Evolutionary conservation across 352 stramenopile species (phyloP).

Genomic region (Hyaloperonospora brassicae): DNA sequence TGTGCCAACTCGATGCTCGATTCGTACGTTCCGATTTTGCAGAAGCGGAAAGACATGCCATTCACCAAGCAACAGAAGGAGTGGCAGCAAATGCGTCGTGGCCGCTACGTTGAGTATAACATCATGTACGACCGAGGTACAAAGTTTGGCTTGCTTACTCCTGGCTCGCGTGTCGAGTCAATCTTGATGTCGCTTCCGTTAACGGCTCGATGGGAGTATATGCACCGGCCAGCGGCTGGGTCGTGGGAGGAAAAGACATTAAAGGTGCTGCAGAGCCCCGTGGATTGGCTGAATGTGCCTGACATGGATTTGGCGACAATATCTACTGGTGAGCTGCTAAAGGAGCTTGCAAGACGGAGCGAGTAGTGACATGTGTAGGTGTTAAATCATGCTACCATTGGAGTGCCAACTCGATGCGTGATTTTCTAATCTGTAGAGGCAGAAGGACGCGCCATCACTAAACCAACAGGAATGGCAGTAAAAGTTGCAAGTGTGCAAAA

Average conservation of each 20-base stretch:
- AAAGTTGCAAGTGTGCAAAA: too few species aligned
- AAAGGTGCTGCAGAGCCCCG: constrained; percentile 89
- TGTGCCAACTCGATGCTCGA: constrained; percentile 82
- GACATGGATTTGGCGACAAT: constrained; percentile 62
- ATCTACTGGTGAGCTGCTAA: constrained; percentile 62
- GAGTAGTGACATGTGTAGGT: constrained; percentile 14
- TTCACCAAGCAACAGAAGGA: constrained; percentile 95
- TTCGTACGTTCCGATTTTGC: constrained; percentile 94
- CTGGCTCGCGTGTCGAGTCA: constrained; percentile 93
- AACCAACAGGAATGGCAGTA: too few species aligned
- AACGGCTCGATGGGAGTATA: constrained; percentile 96
- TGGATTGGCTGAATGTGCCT: constrained; percentile 90
- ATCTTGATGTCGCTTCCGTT: constrained; percentile 98
- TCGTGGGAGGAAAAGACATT: constrained; percentile 91
- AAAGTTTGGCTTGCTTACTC: constrained; percentile 96
- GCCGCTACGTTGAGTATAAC: constrained; percentile 99
- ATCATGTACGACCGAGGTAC: constrained; percentile 98
- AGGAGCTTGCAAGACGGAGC: constrained; percentile 71
- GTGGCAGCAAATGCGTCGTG: constrained; percentile 95
- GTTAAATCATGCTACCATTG: background rate
- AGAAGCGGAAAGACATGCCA: constrained; percentile 91
- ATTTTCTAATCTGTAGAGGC: too few species aligned
- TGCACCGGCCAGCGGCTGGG: constrained; percentile 77
- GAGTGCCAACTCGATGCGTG: too few species aligned
- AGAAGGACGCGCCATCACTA: too few species aligned